Base-by-base conservation (phyloP, 2,329 filamentous ascomycete species). In the Sarocladium kiliense region DNA sequence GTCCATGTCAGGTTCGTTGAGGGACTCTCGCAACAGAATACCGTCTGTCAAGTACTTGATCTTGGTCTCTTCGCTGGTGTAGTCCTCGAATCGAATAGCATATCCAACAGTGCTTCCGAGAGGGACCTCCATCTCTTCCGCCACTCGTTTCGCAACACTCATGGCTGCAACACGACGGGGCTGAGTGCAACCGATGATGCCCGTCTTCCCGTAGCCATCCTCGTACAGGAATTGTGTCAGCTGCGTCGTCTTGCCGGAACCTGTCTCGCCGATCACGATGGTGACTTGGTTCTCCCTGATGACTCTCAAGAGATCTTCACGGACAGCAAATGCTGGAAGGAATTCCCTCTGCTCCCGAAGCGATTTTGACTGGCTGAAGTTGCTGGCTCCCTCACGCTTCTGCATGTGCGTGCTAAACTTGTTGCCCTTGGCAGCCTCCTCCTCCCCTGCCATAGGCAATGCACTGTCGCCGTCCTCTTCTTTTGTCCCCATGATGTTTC, bases 21-120 rank as follows among this genome's bases (percentile, higher is more conserved):
- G 78, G 5, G 91, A 97, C 66, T 99, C 95, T 74, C 94, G 84
- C 30, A 99, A 80, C 44, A 99, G 76, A 21, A 99, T 90, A 75
- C 94, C 94, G 65, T 99, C 95, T 0, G 94, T 99, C 92, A 99
- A 97, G 71, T 99, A 99, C 72, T 99, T 99, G 74, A 99, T 97
- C 57, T 87, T 79, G 0, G 94, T 99, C 56, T 97, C 88, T 62
- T 91, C 91, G 75, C 91, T 96, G 1, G 94, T 99, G 70, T 92
- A 97, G 68, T 99, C 95, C 68, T 99, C 94, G 65, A 99, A 99
- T 54, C 94, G 91, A 67, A 99, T 99, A 1, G 94, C 91, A 70
- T 99, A 99, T 27, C 94, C 94, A 36, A 99, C 95, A 0, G 87
- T 82, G 56, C 87, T 86, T 50, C 94, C 94, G 10, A 99, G 77